Conservation (phyloP, 345 rosid species). For the Psidium guajava region DNA sequence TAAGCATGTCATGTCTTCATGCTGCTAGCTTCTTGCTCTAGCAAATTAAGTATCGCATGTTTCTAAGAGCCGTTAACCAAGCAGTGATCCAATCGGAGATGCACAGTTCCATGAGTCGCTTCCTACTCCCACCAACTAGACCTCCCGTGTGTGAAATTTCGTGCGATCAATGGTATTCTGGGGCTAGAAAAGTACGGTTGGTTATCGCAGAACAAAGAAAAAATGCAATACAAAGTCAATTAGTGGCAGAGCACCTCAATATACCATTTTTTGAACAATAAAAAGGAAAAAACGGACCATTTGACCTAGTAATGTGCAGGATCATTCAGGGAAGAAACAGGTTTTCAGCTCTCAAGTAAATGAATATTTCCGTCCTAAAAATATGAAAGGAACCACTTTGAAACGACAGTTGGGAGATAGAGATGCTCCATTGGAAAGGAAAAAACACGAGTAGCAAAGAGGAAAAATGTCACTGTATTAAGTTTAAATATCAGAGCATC, state of each 20-base stretch:
- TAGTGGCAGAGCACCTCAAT: not conserved
- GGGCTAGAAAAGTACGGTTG: not conserved
- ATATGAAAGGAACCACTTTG: not conserved
- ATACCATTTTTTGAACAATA: too few species aligned
- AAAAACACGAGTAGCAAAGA: not conserved
- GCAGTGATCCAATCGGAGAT: not conserved
- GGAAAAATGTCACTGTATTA: not conserved
- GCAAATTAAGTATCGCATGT: not conserved
- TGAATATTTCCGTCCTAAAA: not conserved
- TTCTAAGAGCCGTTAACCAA: not conserved
- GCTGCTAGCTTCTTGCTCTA: not conserved
- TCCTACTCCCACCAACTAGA: not conserved
- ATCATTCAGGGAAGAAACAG: not conserved
- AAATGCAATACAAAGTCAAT: not conserved
- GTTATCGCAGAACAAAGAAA: not conserved
- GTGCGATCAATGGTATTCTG: not conserved
- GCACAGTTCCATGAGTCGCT: not conserved
- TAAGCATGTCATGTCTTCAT: not conserved
- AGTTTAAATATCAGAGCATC: not conserved
- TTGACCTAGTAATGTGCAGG: not conserved
- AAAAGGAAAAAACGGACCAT: not conserved
- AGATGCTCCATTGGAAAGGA: not conserved
- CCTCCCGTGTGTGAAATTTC: not conserved
- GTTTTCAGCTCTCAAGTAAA: not conserved
- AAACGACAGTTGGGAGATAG: not conserved